phyloP scores from a whole-genome alignment of 2,329 filamentous ascomycete species.

The Allantophomopsis lycopodina region DNA sequence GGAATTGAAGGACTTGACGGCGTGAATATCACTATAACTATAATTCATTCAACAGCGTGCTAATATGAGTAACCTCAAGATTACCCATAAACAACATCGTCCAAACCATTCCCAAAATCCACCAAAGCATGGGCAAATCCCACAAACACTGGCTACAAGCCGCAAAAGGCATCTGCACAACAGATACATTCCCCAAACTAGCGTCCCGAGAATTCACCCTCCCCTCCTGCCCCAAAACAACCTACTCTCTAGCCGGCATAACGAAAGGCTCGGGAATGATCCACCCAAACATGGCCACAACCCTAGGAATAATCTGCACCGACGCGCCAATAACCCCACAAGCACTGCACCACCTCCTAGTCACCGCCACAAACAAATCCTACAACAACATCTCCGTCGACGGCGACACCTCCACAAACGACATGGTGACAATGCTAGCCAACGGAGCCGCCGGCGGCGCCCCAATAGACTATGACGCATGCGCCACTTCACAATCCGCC shows the following conservation, averaged over 20 bases:
- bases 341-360: conserved; percentile 57
- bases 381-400: conserved; percentile 98
- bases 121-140: conserved; percentile 53
- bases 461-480: conserved; percentile 36
- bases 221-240: conserved; percentile 47
- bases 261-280: conserved; percentile 99
- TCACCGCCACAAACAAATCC: conserved; percentile 62
- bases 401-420: conserved; percentile 94
- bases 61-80: conserved; percentile 22
- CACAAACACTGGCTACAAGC: conserved; percentile 80
- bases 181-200: conserved; percentile 96
- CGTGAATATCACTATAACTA: not conserved
- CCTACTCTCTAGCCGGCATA: conserved; percentile 84
- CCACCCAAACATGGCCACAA: conserved; percentile 95
- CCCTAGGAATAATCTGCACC: conserved; percentile 84
- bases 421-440: conserved; percentile 83
- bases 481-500: conserved; percentile 16
- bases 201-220: conserved; percentile 75
- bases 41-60: not conserved
- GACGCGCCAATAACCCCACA: conserved; percentile 66
- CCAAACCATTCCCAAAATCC: conserved; percentile 64
- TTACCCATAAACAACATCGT: conserved; percentile 88
- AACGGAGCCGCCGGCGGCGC: conserved; percentile 80
- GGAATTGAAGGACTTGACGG: conserved; percentile 42
- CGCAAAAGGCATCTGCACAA: conserved; percentile 91